Conservation (phyloP, 345 rosid genomes). For the Brassica napus region Da-Ae NC_063436.1:5135001-5135500, state of each 20-base stretch:
- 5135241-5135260: not conserved
- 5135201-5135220: not conserved
- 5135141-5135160: not conserved
- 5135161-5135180: not conserved
- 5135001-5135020: constrained; percentile 10
- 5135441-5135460: no score
- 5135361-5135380: no score
- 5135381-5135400: no score
- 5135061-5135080: constrained; percentile 24
- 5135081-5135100: constrained; percentile 4
- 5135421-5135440: no score
- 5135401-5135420: no score
- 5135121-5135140: not conserved
- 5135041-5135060: constrained; percentile 13
- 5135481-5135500: no score
- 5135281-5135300: not conserved
- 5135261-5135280: not conserved
- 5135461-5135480: no score
- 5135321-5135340: no score
- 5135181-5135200: not conserved
- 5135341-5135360: no score
- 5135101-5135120: not conserved
- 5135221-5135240: not conserved
- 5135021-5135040: constrained; percentile 26
- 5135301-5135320: no score